Evolutionary conservation across 768 basidiomycete species (phyloP).

Genomic region (Hebeloma cylindrosporum): DNA sequence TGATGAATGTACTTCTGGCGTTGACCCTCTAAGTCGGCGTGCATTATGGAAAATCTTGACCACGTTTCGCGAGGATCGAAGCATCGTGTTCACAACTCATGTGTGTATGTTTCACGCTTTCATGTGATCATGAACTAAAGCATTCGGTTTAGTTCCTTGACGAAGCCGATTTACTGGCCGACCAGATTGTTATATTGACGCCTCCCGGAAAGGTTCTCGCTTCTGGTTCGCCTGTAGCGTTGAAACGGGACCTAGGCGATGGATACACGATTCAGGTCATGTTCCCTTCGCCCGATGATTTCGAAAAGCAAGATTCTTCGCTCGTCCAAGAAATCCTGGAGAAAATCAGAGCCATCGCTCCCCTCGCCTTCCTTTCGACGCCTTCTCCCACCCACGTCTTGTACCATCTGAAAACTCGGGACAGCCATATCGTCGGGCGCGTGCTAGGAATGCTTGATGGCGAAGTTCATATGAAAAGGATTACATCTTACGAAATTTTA

Average conservation of each 20-base stretch:
- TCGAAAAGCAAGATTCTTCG: slow-evolving; percentile 23
- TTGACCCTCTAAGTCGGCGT: slow-evolving; percentile 77
- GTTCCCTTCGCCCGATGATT: slow-evolving; percentile 31
- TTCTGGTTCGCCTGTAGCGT: slow-evolving; percentile 68
- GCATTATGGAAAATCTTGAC: slow-evolving; percentile 77
- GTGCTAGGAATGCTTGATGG: slow-evolving; percentile 57
- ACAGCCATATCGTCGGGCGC: slow-evolving; percentile 50
- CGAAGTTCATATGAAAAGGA: slow-evolving; percentile 34
- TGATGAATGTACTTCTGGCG: slow-evolving; percentile 76
- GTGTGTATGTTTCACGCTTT: slow-evolving; percentile 38
- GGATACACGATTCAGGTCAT: slow-evolving; percentile 67
- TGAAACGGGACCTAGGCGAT: slow-evolving; percentile 69
- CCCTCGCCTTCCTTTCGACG: slow-evolving; percentile 41
- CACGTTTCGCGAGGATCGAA: slow-evolving; percentile 61
- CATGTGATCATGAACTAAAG: too few relatives aligned
- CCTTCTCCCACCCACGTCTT: slow-evolving; percentile 43
- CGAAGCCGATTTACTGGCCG: slow-evolving; percentile 76
- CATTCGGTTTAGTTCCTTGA: slow-evolving; percentile 57
- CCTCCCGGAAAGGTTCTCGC: slow-evolving; percentile 77
- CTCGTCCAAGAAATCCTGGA: slow-evolving; percentile 37
- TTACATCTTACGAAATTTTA: slow-evolving; percentile 63
- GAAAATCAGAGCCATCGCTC: slow-evolving; percentile 44
- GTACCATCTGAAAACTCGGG: slow-evolving; percentile 64
- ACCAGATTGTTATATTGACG: slow-evolving; percentile 72
- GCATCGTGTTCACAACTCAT: slow-evolving; percentile 79